These are phyloP conservation scores for Nepenthes gracilis DNA, from an alignment of 148 eudicot species.

Conservation along the genomic window DNA sequence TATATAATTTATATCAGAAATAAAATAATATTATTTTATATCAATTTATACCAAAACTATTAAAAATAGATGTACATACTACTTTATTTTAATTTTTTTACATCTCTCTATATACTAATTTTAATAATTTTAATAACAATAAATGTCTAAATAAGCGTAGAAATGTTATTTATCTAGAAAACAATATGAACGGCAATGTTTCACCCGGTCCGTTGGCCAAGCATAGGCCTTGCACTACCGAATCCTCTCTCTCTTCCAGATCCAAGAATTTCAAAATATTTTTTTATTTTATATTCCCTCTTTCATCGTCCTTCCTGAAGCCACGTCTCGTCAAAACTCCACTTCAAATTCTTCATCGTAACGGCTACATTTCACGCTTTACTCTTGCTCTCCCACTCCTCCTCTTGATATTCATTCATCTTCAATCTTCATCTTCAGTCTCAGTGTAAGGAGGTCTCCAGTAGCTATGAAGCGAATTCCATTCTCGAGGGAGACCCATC, in stretches of 20 bases:
- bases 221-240: conserved; percentile 1
- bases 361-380: conserved; percentile 8
- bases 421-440: conserved; percentile 2
- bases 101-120: too few relatives aligned
- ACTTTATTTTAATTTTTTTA: too few relatives aligned
- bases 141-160: too few relatives aligned
- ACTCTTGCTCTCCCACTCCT: conserved; percentile 7
- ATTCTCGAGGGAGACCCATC: conserved; percentile 32
- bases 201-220: not conserved
- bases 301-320: not conserved
- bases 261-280: conserved; percentile 8
- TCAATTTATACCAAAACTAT: too few relatives aligned
- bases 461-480: conserved; percentile 46
- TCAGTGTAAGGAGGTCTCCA: not conserved
- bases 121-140: too few relatives aligned
- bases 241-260: not conserved
- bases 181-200: too few relatives aligned
- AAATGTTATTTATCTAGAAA: too few relatives aligned
- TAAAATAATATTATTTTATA: too few relatives aligned
- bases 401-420: conserved; percentile 1
- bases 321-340: not conserved
- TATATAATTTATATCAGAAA: too few relatives aligned
- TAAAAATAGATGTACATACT: too few relatives aligned
- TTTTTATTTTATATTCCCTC: not conserved
- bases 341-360: not conserved